A percentile compares a stretch with the other conserved stretches of the same genome.
Evolutionary conservation across 2,329 filamentous ascomycete species (phyloP).

Genomic region (Fusarium tricinctum): DNA sequence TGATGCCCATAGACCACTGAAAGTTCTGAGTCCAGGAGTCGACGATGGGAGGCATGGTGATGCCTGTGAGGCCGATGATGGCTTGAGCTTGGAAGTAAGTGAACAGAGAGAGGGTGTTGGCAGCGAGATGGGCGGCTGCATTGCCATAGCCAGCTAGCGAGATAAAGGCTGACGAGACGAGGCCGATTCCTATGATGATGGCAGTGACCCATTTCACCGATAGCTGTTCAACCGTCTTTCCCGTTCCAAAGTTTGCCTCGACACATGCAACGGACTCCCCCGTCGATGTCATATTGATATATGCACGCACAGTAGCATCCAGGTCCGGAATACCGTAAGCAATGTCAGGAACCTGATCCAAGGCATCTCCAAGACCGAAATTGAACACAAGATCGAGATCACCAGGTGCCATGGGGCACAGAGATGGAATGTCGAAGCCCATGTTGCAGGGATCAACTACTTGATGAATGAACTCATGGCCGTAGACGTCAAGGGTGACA

Average conservation of each 20-base stretch:
- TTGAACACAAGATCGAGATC: constrained; percentile 82
- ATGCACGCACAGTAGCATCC: constrained; percentile 85
- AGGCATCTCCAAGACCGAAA: constrained; percentile 69
- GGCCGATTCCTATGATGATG: constrained; percentile 84
- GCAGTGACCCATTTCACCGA: constrained; percentile 92
- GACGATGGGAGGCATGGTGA: constrained; percentile 87
- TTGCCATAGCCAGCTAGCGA: constrained; percentile 93
- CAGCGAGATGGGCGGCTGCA: constrained; percentile 92
- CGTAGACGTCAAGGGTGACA: constrained; percentile 83
- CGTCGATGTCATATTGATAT: constrained; percentile 77
- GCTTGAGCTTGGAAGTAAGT: constrained; percentile 95
- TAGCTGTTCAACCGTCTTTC: constrained; percentile 89
- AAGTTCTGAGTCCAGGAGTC: constrained; percentile 97
- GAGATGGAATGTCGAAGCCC: constrained; percentile 69
- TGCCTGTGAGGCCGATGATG: constrained; percentile 85
- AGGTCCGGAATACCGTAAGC: constrained; percentile 92
- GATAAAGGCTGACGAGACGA: constrained; percentile 87
- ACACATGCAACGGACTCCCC: constrained; percentile 83
- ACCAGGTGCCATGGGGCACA: constrained; percentile 92
- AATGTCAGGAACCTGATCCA: constrained; percentile 80
- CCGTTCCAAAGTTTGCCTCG: constrained; percentile 88
- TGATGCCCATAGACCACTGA: constrained; percentile 98
- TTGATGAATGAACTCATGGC: constrained; percentile 76
- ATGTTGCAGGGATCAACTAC: constrained; percentile 81
- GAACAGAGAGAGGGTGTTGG: constrained; percentile 91